Conservation (phyloP, 2,329 filamentous ascomycete genomes). For the Ramularia collo-cygni region DNA sequence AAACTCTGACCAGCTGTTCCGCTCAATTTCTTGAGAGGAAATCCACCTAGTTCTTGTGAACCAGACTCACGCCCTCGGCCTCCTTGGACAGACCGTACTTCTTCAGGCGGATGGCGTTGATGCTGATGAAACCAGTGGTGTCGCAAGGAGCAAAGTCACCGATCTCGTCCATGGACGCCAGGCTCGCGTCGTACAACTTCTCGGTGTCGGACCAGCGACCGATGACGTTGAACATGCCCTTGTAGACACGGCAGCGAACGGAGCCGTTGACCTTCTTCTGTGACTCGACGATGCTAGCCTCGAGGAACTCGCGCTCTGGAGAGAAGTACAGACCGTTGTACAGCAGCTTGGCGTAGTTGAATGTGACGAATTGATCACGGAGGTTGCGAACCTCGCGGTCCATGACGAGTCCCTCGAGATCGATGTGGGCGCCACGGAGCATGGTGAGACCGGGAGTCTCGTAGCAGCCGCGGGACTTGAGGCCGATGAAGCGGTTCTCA, state of each 20-base stretch:
- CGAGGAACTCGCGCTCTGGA: constrained; percentile 63
- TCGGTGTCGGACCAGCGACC: constrained; percentile 56
- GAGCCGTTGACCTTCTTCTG: constrained; percentile 57
- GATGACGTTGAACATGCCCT: constrained; percentile 57
- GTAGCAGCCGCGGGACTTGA: constrained; percentile 78
- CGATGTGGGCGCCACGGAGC: constrained; percentile 52
- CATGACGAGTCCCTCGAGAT: constrained; percentile 60
- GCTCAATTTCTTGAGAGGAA: no score
- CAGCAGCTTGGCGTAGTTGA: constrained; percentile 52
- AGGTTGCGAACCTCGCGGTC: constrained; percentile 62
- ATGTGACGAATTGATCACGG: constrained; percentile 64
- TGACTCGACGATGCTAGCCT: constrained; percentile 54
- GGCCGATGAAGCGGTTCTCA: constrained; percentile 71
- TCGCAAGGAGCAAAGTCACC: constrained; percentile 60
- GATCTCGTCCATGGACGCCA: constrained; percentile 64
- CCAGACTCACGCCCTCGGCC: constrained; percentile 30
- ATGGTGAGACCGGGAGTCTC: constrained; percentile 56
- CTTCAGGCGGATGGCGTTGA: constrained; percentile 57
- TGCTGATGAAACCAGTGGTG: constrained; percentile 62
- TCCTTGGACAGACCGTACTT: constrained; percentile 36
- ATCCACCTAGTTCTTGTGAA: constrained; percentile 10
- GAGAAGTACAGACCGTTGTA: constrained; percentile 65
- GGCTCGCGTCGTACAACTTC: constrained; percentile 62
- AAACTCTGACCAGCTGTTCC: no score
- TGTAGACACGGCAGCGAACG: constrained; percentile 59